Percentiles rank a stretch among this genome's conserved stretches.
Evolutionary conservation across 2,329 filamentous ascomycete genomes (phyloP).

Genomic region (Malbranchea zuffiana): DNA sequence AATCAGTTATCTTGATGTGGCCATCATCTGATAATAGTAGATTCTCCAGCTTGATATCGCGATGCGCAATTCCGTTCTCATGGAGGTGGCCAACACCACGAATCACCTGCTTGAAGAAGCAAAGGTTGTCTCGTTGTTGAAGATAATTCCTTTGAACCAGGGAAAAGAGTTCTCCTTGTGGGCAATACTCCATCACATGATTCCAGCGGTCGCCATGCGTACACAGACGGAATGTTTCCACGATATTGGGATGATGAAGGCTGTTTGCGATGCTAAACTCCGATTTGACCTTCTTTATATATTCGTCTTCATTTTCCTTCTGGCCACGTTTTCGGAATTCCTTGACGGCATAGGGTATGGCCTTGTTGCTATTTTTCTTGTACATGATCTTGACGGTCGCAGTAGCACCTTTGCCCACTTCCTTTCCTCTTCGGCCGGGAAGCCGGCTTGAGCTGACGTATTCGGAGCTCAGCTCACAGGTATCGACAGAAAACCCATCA

Average conservation of each 20-base stretch:
- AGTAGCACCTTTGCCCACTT: conserved; percentile 70
- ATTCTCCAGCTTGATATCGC: conserved; percentile 86
- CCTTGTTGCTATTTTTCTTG: conserved; percentile 50
- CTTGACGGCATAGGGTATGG: conserved; percentile 71
- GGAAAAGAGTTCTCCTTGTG: conserved; percentile 66
- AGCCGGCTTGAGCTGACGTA: conserved; percentile 62
- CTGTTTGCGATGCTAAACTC: conserved; percentile 83
- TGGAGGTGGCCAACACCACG: conserved; percentile 76
- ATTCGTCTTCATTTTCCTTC: conserved; percentile 60
- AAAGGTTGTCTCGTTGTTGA: conserved; percentile 57
- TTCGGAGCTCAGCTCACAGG: conserved; percentile 56
- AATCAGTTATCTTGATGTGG: conserved; percentile 82
- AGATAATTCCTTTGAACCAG: conserved; percentile 64
- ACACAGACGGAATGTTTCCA: conserved; percentile 68
- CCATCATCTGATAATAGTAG: conserved; percentile 67
- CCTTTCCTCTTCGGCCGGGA: conserved; percentile 60
- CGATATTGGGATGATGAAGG: conserved; percentile 75
- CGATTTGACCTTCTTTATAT: conserved; percentile 80
- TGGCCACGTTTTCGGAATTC: conserved; percentile 66
- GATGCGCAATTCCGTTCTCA: conserved; percentile 72
- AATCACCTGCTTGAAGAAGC: conserved; percentile 80
- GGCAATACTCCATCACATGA: conserved; percentile 88
- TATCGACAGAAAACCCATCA: conserved; percentile 62
- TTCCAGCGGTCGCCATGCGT: conserved; percentile 67
- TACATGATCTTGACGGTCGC: conserved; percentile 74